Base-by-base conservation (phyloP, 2,329 filamentous ascomycete genomes). In the Beauveria pseudobassiana region DNA sequence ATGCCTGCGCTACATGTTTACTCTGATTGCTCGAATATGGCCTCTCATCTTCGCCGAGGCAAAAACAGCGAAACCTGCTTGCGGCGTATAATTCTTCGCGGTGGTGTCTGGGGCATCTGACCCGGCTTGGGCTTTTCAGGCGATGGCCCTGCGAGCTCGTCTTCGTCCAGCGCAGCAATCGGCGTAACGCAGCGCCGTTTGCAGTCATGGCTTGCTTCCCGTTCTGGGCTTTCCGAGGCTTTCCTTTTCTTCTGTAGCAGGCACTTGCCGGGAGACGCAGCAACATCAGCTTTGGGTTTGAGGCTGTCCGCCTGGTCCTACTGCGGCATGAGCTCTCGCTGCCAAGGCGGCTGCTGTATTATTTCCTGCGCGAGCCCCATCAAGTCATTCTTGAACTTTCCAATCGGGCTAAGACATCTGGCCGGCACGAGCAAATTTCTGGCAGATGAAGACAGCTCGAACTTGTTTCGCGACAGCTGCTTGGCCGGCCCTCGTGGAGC, bases 361-460 rank as follows among this genome's bases (percentile, higher is more conserved):
- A 53, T 59, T 12, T 53, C 48, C 38, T 26, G 26, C 7, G 61
- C 56, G 22, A 60, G 18, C 30, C 61, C 61, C 61, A 63, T 63
- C 26, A 63, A 22, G 30, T 63, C 49, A 4, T 10, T n/a, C 34
- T 54, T 59, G 20, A 50, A 53, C 49, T 59, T 63, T 3, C 55
- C 55, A 16, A 54, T 51, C 43, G 48, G 48, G 18, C 30, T 51
- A 8, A 63, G 14, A 16, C 51, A 51, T n/a, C 42, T 24, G n/a
- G 43, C 42, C 6, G 55, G 55, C 7, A 59, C 22, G 8, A 63
- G 56, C 10, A 59, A 12, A 20, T 63, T 59, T 14, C 8, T 43
- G 18, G 61, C 61, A 18, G 46, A 22, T 2, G 56, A 16, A 1
- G 55, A 54, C 12, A 63, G 61, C 50, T 54, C 49, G 22, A 46